Base-by-base conservation (phyloP, 352 stramenopile genomes). In the Phytopythium oedochilum region DNA sequence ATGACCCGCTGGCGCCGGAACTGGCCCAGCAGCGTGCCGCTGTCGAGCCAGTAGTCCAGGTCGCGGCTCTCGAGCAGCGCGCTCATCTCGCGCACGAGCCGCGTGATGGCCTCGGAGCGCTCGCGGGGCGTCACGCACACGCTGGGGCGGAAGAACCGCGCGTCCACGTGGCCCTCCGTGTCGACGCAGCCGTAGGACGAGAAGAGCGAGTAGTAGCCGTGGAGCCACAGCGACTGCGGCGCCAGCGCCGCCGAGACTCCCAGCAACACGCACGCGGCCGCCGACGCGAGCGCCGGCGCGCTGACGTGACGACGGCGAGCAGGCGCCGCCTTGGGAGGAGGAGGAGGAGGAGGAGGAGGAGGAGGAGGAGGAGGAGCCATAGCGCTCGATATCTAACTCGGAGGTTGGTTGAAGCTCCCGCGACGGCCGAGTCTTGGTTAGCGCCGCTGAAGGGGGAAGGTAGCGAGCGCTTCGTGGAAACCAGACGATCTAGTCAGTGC, bases 21-120 rank as follows among this genome's bases (percentile, higher is more conserved):
- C 57, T 84, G 73, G 2, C 78, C 76, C 29, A 86, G 53, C 43
- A 89, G 57, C 11, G 75, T 82, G 61, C 73, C 78, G 52, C 74
- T 82, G 60, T 89, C 78, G 47, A 89, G 38, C 78, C 78, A 89
- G 60, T 86, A 89, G 61, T 79, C 71, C 14, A 87, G 55, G 32
- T 81, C 61, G 9, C 64, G 57, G 25, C 55, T 69, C 43, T 76
- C 63, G 1, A 84, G 60, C 52, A 82, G 54, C 15, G 40, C 53
- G 46, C 61, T 70, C 53, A 81, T 71, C 29, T 71, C 63, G 6
- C 68, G 61, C n/a, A 86, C 56, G 35, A 82, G 63, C 11, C 64
- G 45, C 15, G 61, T 68, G 40, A 86, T 73, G 61, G 56, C 59
- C 47, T 75, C 52, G 2, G 66, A 66, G 50, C 75, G 75, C 28